These are phyloP conservation scores for Colletotrichum tropicale DNA, from an alignment of 2,329 filamentous ascomycete species.

Conservation along the genomic window DNA sequence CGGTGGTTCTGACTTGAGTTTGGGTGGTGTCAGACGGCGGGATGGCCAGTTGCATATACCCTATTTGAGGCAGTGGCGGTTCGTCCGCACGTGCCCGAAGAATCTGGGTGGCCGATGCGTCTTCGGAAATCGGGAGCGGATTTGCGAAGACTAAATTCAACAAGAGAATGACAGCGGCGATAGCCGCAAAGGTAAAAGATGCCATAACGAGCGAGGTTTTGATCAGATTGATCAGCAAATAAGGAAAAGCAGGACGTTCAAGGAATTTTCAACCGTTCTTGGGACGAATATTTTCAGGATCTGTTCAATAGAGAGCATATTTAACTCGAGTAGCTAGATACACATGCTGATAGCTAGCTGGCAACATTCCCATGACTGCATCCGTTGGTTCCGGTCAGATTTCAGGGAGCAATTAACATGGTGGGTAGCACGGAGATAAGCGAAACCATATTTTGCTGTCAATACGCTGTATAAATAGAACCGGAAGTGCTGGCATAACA, in stretches of 20 bases:
- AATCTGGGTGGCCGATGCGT: background rate
- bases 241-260: background rate
- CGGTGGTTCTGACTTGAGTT: background rate
- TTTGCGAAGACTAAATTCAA: background rate
- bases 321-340: background rate
- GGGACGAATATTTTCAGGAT: too few relatives aligned
- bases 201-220: background rate
- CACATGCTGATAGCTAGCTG: background rate
- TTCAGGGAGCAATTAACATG: background rate
- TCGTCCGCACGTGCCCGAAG: background rate
- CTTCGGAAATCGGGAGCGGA: background rate
- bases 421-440: background rate
- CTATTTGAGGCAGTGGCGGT: background rate
- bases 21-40: background rate
- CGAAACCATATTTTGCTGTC: background rate
- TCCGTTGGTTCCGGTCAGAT: background rate
- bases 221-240: background rate
- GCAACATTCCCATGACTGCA: background rate
- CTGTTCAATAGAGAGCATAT: background rate
- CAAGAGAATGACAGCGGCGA: background rate
- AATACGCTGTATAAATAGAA: background rate
- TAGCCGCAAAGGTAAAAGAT: background rate
- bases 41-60: background rate
- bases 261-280: background rate
- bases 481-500: background rate